A percentile compares a stretch with the other conserved stretches of the same genome.
phyloP scores from a whole-genome alignment of 2,329 filamentous ascomycete species.

The Nothomitra cinnamomea region DNA sequence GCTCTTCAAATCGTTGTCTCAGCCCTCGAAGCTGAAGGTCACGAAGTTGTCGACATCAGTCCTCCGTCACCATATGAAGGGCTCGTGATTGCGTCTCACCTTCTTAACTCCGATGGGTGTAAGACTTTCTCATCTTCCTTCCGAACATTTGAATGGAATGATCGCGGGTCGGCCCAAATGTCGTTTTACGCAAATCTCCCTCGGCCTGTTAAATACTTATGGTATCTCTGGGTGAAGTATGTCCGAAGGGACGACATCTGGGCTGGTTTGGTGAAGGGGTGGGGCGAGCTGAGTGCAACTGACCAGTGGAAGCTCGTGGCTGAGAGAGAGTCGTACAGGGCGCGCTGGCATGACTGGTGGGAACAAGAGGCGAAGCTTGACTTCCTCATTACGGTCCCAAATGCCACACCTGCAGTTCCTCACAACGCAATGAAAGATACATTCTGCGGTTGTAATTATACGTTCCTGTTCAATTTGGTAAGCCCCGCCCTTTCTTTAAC shows the following conservation, averaged over 20 bases:
- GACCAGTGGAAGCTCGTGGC: slow-evolving; percentile 73
- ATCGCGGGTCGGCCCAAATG: slow-evolving; percentile 61
- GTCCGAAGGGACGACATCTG: slow-evolving; percentile 58
- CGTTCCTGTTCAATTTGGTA: slow-evolving; percentile 80
- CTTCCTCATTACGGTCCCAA: slow-evolving; percentile 67
- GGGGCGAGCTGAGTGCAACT: slow-evolving; percentile 53
- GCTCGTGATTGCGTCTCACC: slow-evolving; percentile 57
- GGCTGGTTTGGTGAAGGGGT: slow-evolving; percentile 59
- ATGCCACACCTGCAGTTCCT: slow-evolving; percentile 77
- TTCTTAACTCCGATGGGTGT: slow-evolving; percentile 75
- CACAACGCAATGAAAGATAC: slow-evolving; percentile 77
- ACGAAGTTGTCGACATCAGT: slow-evolving; percentile 50
- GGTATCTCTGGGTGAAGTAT: slow-evolving; percentile 82
- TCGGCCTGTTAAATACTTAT: slow-evolving; percentile 60
- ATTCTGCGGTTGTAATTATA: slow-evolving; percentile 77
- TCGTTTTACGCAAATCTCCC: slow-evolving; percentile 57
- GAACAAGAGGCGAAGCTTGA: slow-evolving; percentile 51
- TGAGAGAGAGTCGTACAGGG: slow-evolving; percentile 60
- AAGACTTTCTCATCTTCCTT: slow-evolving; percentile 63
- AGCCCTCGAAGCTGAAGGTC: slow-evolving; percentile 54
- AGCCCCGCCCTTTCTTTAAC: slow-evolving; percentile 16
- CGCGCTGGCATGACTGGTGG: slow-evolving; percentile 76
- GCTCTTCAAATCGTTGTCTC: slow-evolving; percentile 54
- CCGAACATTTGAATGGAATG: slow-evolving; percentile 60
- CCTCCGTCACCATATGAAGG: slow-evolving; percentile 59